Evolutionary conservation across 139 green algal genomes (phyloP).

Genomic region (Ulvella scutata): DNA sequence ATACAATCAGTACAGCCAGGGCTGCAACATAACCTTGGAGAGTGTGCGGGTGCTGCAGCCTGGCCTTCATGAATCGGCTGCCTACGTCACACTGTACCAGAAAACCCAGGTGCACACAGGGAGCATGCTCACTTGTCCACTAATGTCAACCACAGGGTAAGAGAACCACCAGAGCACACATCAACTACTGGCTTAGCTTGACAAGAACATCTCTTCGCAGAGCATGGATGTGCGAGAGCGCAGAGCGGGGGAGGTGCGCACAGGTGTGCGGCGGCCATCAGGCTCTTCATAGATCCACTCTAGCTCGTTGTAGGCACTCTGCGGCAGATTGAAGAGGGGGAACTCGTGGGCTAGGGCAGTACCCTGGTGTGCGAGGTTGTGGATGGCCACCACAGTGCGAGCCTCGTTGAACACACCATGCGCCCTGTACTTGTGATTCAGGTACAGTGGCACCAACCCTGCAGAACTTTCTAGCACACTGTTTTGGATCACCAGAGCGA

Average conservation of each 20-base stretch:
- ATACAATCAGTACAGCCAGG: no score
- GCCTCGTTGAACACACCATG: slow-evolving; percentile 17
- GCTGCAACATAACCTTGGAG: no score
- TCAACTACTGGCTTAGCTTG: neutral
- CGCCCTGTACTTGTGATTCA: slow-evolving; percentile 13
- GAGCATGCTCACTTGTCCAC: neutral
- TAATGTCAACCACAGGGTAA: neutral
- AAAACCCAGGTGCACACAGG: no score
- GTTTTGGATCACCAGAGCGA: neutral
- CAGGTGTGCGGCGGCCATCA: neutral
- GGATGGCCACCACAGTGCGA: slow-evolving; percentile 33
- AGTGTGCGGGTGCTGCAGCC: no score
- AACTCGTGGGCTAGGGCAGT: neutral
- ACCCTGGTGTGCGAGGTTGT: slow-evolving; percentile 67
- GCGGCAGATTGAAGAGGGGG: slow-evolving; percentile 3
- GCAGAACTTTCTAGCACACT: neutral
- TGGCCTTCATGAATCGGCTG: no score
- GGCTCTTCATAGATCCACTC: slow-evolving; percentile 22
- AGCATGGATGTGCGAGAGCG: neutral
- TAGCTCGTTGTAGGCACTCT: slow-evolving; percentile 14
- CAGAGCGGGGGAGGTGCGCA: neutral
- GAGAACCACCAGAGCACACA: neutral
- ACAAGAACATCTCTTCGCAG: neutral
- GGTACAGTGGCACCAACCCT: slow-evolving; percentile 48
- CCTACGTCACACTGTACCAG: no score